Base-by-base conservation (phyloP, 768 basidiomycete species). In the Leccinum subtestaceum region DNA sequence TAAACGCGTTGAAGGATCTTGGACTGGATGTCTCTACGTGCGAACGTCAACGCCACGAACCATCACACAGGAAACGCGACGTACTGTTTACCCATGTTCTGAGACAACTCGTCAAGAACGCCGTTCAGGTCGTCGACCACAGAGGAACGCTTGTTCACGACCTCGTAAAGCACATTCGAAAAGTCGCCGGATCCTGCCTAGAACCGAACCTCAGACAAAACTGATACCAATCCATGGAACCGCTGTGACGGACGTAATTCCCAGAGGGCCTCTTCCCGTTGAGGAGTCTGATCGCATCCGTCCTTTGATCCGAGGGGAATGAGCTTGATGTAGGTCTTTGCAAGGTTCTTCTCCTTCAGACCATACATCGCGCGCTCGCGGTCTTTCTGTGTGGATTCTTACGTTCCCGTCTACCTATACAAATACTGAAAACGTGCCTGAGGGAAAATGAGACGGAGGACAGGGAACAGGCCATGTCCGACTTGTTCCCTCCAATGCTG, bases 291-390 rank as follows among this genome's bases (percentile, higher is more conserved):
- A 89, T 81, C 1, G 93, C 88, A 67, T 95, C 93, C 8, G 56
- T 93, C 89, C 69, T 85, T 84, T 70, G 75, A 82, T 38, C 89
- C 88, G 5, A 99, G 78, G 1, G 91, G 92, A 36, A 98, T 89
- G 2, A 95, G 81, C 61, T 89, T 87, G 76, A 96, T 93, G 70
- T 95, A 97, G 9, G 84, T 86, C 73, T 95, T 98, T 5, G 95
- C 95, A 4, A 99, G 77, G 69, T 91, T 91, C 75, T 90, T 91
- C 77, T 99, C 97, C 71, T 99, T 99, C 63, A 97, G 74, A 13
- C 93, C 92, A 72, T 98, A 99, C 0, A 95, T 87, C 0, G 92
- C 84, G 55, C 97, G 86, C 61, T 98, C 93, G 34, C 89, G 83
- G 71, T 98, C 97, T 84, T 97, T 92, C 94, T 98, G 71, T 21